Evolutionary conservation across 805 yeast species (phyloP).

Genomic region (Brettanomyces anomalus): DNA sequence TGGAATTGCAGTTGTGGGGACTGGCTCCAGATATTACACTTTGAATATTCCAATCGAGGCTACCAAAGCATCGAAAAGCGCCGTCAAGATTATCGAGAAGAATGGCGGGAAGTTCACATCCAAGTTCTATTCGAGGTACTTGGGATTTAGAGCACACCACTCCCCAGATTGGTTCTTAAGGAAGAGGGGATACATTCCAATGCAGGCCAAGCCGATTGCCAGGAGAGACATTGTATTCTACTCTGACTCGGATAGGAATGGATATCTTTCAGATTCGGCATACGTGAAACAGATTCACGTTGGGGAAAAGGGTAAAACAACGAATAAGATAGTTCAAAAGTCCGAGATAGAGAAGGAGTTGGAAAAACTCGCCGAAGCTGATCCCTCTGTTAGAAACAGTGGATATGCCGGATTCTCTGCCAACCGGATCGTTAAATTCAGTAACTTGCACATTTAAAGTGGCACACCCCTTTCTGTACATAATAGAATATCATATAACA

Average conservation of each 20-base stretch:
- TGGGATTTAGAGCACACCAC: constrained; percentile 68
- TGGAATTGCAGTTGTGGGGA: constrained; percentile 77
- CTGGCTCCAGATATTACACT: constrained; percentile 41
- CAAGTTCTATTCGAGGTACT: constrained; percentile 49
- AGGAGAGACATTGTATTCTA: constrained; percentile 76
- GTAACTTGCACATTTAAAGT: constrained; percentile 15
- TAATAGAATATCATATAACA: too few species aligned
- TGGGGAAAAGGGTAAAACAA: constrained; percentile 9
- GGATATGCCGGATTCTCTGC: constrained; percentile 15
- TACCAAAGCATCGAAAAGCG: constrained; percentile 65
- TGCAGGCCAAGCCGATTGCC: constrained; percentile 77
- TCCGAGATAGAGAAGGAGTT: constrained; percentile 1
- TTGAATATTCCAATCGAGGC: constrained; percentile 73
- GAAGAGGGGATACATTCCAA: constrained; percentile 72
- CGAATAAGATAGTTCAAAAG: constrained; percentile 10
- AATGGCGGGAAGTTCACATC: constrained; percentile 72
- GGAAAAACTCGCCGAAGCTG: constrained; percentile 1
- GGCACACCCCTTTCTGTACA: not conserved
- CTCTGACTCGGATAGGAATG: constrained; percentile 61
- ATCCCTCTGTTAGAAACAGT: constrained; percentile 2
- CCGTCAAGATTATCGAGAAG: constrained; percentile 62
- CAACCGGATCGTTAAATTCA: constrained; percentile 17
- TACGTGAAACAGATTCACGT: constrained; percentile 26
- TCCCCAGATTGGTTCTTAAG: constrained; percentile 61
- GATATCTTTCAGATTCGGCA: constrained; percentile 46